Base-by-base conservation (phyloP, 768 basidiomycete genomes). In the Psilocybe sp. region DNA sequence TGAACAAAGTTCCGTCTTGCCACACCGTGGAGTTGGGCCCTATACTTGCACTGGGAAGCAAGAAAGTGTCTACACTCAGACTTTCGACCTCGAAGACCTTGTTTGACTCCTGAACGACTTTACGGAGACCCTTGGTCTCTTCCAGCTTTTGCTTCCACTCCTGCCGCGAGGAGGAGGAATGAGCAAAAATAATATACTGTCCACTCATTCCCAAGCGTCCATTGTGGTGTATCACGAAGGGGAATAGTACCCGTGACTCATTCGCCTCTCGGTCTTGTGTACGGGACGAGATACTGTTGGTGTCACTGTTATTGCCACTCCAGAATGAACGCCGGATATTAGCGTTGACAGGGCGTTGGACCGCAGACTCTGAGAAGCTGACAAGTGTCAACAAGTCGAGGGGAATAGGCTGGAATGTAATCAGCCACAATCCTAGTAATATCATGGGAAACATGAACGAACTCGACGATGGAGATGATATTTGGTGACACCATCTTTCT, bases 1-100 rank as follows among this genome's bases (percentile, higher is more conserved):
- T 81, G 46, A 87, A 86, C 13, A 82, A 70, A 39, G 75, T 84
- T 44, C 87, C 88, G 51, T 85, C 78, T 55, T 80, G 83, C 82
- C 83, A 89, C 8, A 80, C 76, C 6, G 85, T 72, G 11, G 74
- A 58, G 32, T 62, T 60, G 0, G 71, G 64, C n/a, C 69, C 73
- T 23, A 74, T 70, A 13, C 76, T 71, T 51, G 84, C 69, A 0
- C 82, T 78, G 0, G 89, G 87, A 0, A 91, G 78, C 48, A 84
- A 71, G 76, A 97, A 97, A 0, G 92, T 93, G 59, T 94, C 90
- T 15, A 80, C 76, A 62, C 93, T 95, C 37, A 97, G 77, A 2
- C 87, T 89, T 61, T 92, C 91, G 55, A 93, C 78, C 69, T 95
- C 94, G 60, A 98, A 97, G n/a, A 93, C 91, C 70, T 92, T 93